Base-by-base conservation (phyloP, 2,329 filamentous ascomycete genomes). In the Penicillium sp. region DNA sequence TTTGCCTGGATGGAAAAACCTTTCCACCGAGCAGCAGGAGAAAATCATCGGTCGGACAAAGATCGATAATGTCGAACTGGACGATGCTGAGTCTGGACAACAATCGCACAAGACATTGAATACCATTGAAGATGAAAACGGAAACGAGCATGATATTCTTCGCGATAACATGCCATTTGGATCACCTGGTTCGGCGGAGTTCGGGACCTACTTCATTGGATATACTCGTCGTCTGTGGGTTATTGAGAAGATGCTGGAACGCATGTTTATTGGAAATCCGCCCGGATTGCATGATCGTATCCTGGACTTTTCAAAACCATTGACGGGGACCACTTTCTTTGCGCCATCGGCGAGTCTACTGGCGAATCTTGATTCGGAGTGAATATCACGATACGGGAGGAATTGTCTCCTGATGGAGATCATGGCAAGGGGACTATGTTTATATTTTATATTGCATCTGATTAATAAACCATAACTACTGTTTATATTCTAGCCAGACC, bases 161-260 rank as follows among this genome's bases (percentile, higher is more conserved):
- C 73, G 82, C 0, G 82, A 84, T 51, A 85, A 84, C 54, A 84
- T 84, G 82, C 82, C 82, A 0, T 84, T 84, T 64, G 82, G 82
- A 0, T 78, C 77, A 0, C 81, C 81, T 0, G 78, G 74, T 0
- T 62, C 71, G 0, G 75, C 73, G 0, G 75, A 83, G 60, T 84
- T 79, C 52, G 82, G 82, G 1, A 84, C 82, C 0, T 84, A 84
- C 63, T 84, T 84, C 47, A 82, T 84, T 44, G 81, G 79, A 0
- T 83, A 83, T 60, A 78, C 80, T 1, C 52, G 58, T 0, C 69
- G 72, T 9, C 60, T 84, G 8, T 84, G 80, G 80, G 81, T 84
- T 0, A 76, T 80, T 45, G 82, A 84, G 67, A 75, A 74, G 63
- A 85, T 84, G 82, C 59, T 84, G 58, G 68, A 82, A 56, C 71